Conservation (phyloP, 148 eudicot genomes). For the Chenopodium quinoa region DNA sequence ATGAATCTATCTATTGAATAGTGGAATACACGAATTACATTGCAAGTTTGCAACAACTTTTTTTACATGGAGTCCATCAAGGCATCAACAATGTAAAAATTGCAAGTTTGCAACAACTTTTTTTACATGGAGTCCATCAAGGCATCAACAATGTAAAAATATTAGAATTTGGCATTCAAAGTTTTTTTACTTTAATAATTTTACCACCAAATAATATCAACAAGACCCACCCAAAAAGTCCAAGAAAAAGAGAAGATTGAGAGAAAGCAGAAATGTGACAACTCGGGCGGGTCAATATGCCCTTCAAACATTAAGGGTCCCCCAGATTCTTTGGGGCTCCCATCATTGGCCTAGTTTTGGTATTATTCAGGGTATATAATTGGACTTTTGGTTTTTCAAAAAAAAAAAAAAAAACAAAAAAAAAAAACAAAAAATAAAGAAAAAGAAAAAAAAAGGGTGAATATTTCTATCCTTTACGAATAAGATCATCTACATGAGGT, state of each 20-base stretch:
- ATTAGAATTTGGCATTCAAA: too few species aligned
- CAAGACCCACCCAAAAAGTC: neutral
- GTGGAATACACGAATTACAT: too few species aligned
- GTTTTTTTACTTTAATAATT: too few species aligned
- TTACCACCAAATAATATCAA: too few species aligned
- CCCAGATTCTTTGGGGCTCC: conserved; percentile 6
- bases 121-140: too few species aligned
- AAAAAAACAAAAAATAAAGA: neutral
- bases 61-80: too few species aligned
- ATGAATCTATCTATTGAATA: too few species aligned
- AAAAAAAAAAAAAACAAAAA: too few species aligned
- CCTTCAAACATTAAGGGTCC: neutral
- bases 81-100: too few species aligned
- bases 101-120: too few species aligned
- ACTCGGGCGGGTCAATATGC: conserved; percentile 25
- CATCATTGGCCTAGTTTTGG: conserved; percentile 8
- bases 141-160: too few species aligned
- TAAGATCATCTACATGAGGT: conserved; percentile 2
- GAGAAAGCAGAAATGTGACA: conserved; percentile 21
- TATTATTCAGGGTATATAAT: neutral
- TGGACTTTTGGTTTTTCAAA: neutral
- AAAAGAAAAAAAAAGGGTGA: neutral
- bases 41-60: too few species aligned
- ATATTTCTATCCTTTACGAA: conserved; percentile 6
- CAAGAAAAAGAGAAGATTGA: neutral